phyloP scores from a whole-genome alignment of 1,284 basidiomycete genomes.

The Rhodotorula sp. region DNA sequence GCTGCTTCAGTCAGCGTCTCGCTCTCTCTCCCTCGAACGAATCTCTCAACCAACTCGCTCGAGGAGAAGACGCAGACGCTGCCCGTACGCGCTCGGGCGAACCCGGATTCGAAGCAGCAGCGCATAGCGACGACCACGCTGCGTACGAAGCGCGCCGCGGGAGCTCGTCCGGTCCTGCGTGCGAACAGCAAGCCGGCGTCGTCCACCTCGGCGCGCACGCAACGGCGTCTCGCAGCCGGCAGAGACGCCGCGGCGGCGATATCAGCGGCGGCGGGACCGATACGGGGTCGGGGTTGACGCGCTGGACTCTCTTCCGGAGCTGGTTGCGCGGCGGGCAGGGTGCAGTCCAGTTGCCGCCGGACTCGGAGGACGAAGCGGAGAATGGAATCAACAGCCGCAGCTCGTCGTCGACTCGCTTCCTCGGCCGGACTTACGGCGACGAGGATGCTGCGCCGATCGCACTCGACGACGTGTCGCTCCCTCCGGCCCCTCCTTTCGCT shows the following conservation, averaged over 20 bases:
- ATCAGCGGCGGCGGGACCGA: slow-evolving; percentile 27
- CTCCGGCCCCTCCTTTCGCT: slow-evolving; percentile 3
- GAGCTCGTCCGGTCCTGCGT: not conserved
- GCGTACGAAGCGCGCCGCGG: not conserved
- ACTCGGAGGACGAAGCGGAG: slow-evolving; percentile 29
- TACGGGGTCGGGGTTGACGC: slow-evolving; percentile 29
- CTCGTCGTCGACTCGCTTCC: not conserved
- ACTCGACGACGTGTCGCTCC: slow-evolving; percentile 10
- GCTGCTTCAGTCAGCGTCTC: slow-evolving; percentile 16
- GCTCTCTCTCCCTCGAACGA: slow-evolving; percentile 24
- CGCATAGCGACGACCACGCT: not conserved
- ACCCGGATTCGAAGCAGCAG: too few relatives aligned
- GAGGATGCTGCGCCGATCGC: slow-evolving; percentile 8
- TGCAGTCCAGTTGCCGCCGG: slow-evolving; percentile 19
- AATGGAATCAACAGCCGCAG: not conserved
- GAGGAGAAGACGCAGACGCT: not conserved
- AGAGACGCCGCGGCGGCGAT: slow-evolving; percentile 21
- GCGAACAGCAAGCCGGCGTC: not conserved
- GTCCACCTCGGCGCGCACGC: not conserved
- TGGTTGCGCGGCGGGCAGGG: slow-evolving; percentile 27
- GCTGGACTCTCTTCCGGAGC: slow-evolving; percentile 36
- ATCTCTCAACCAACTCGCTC: not conserved
- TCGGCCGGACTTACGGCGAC: slow-evolving; percentile 2
- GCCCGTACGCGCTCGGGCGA: not conserved
- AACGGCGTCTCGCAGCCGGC: slow-evolving; percentile 5